These are phyloP conservation scores for Candida ascalaphidarum DNA, from an alignment of 805 yeast genomes.

Conservation along the genomic window DNA sequence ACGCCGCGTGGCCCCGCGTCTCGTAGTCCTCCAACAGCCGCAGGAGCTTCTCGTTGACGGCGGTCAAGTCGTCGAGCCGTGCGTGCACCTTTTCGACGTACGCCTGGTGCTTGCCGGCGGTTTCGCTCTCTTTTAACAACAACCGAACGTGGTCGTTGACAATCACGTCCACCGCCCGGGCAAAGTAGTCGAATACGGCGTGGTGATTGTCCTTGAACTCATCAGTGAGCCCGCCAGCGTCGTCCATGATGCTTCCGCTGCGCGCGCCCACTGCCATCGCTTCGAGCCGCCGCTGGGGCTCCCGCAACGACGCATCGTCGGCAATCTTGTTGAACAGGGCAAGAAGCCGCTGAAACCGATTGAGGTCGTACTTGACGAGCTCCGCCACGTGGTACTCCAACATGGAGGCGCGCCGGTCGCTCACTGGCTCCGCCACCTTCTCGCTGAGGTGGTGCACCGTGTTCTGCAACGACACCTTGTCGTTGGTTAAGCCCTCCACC, in stretches of 20 bases:
- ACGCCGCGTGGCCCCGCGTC: conserved; percentile 1
- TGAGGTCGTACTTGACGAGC: conserved; percentile 31
- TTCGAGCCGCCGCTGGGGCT: conserved; percentile 45
- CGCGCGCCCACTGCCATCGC: conserved; percentile 21
- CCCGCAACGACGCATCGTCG: conserved; percentile 51
- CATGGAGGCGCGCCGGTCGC: conserved; percentile 3
- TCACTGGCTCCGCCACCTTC: conserved; percentile 19
- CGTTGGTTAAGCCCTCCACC: conserved; percentile 29
- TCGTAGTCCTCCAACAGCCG: conserved; percentile 7
- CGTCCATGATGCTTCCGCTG: conserved; percentile 2
- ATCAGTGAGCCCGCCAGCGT: conserved; percentile 6
- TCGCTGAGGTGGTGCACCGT: conserved; percentile 32
- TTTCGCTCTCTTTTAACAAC: conserved; percentile 25
- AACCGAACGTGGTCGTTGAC: conserved; percentile 46
- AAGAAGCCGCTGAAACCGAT: conserved; percentile 42
- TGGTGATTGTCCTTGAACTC: conserved; percentile 29
- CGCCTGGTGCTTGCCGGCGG: conserved; percentile 7
- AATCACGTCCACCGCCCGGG: conserved; percentile 52
- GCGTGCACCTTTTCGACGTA: conserved; percentile 14
- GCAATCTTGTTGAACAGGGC: conserved; percentile 44
- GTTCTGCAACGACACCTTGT: conserved; percentile 24
- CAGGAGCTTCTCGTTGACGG: conserved; percentile 12
- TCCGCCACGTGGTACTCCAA: conserved; percentile 36
- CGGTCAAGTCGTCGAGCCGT: conserved; percentile 19
- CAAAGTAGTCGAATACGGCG: conserved; percentile 44